Evolutionary conservation across 1,284 basidiomycete species (phyloP), one percentile per base, ranked within the genome.

Genomic region (Trichosporon coremiiforme): DNA sequence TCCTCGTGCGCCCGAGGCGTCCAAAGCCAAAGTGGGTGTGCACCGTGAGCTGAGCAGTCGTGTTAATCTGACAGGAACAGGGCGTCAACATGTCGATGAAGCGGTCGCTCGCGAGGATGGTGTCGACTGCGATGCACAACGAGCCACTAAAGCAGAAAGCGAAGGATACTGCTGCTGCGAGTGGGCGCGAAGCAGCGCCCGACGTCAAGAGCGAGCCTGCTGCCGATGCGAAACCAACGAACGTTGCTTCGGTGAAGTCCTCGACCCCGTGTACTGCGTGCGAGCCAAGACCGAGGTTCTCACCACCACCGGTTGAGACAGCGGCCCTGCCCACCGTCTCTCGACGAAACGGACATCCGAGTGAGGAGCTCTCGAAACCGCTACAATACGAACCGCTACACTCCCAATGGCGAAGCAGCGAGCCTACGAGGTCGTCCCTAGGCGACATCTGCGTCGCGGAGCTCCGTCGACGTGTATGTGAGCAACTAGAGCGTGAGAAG

Each of bases 61-160:
- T n/a, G n/a, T n/a, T 2, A 13, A 13, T 13, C 45, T 47, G 17
- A 47, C 15, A 47, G 45, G n/a, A n/a, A 3, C 45, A 47, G 45
- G 45, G 45, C 45, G 45, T 47, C 15, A 47, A 47, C 45, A 47
- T 47, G 45, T 47, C 45, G 45, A 47, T 47, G 45, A 47, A 47
- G 45, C 15, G 15, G 4, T 47, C 45, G 9, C 17, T 47, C 13
- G 45, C 45, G 45, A n/a, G n/a, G 45, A 47, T 47, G 45, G 45
- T 47, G 8, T n/a, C 45, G 17, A 5, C 45, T 8, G 45, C 45
- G 17, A 47, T 47, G 45, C 45, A 47, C 2, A 47, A 20, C 6
- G 17, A 47, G 45, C 45, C 5, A 17, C 45, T 17, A 47, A 47
- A n/a, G 45, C 45, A 47, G 45, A 7, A 47, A n/a, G 45, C 45